Evolutionary conservation across 441 rosid species (phyloP).

Genomic region (Populus tomentosa): DNA sequence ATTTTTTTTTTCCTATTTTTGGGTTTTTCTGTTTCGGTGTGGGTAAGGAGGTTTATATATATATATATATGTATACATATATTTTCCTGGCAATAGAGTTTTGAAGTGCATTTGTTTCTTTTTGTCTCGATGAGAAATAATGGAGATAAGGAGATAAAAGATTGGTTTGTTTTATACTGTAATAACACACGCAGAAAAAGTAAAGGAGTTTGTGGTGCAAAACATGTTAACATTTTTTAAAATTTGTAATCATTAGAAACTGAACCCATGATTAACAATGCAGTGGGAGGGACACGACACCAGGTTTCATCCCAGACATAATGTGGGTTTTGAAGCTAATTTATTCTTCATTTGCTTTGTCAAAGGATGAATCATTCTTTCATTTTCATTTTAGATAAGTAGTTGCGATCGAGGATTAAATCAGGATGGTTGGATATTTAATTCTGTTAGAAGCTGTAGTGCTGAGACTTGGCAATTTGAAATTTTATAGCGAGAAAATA

Average conservation of each 20-base stretch:
- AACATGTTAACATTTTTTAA: no score
- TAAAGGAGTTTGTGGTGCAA: no score
- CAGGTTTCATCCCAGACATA: no score
- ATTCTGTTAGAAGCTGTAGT: no score
- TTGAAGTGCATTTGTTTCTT: background rate
- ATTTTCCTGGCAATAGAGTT: background rate
- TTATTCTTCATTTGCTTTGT: background rate
- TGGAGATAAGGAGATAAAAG: background rate
- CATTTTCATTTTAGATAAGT: background rate
- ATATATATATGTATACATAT: no score
- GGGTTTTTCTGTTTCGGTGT: background rate
- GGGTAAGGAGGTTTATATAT: background rate
- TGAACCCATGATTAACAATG: background rate
- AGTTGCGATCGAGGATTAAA: no score
- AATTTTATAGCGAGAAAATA: background rate
- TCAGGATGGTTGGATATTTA: background rate
- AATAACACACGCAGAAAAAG: no score
- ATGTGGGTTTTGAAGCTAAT: background rate
- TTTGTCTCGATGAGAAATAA: slow-evolving; percentile 9
- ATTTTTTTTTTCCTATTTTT: background rate
- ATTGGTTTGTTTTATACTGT: background rate
- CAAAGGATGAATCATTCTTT: background rate
- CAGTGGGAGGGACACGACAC: no score
- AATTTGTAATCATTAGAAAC: background rate
- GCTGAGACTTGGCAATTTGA: background rate